Conservation (phyloP, 192 early-diverging fungal genomes). For the Allomyces macrogynus region DNA sequence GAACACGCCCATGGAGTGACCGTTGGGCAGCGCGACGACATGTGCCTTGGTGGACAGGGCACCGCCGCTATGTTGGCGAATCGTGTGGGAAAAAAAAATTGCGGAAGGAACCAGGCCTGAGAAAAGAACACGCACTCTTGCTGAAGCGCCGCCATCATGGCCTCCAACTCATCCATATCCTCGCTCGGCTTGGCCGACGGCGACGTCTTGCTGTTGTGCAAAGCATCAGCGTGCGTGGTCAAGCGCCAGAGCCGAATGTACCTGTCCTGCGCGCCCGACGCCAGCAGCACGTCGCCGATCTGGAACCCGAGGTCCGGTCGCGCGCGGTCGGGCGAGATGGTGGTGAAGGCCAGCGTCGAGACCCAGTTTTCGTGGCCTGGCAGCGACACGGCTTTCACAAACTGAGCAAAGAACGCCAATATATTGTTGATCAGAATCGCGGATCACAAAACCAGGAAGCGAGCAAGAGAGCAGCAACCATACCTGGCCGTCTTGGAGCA, state of each 20-base stretch:
- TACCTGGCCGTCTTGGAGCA: neutral
- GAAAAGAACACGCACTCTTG: too few relatives aligned
- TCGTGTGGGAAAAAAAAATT: neutral
- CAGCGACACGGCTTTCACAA: slow-evolving; percentile 38
- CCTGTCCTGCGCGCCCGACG: slow-evolving; percentile 75
- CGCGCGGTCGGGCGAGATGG: slow-evolving; percentile 21
- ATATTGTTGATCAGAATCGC: neutral
- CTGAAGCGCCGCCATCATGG: neutral
- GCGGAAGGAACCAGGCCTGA: too few relatives aligned
- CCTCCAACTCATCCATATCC: neutral
- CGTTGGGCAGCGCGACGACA: neutral
- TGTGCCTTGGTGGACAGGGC: neutral
- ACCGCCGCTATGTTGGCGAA: too few relatives aligned
- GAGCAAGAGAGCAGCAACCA: slow-evolving; percentile 1
- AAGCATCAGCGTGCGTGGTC: neutral
- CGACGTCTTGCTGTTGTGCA: neutral
- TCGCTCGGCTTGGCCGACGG: neutral
- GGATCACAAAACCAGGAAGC: neutral
- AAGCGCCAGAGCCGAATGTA: slow-evolving; percentile 72
- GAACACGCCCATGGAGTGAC: slow-evolving; percentile 18
- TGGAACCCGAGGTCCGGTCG: slow-evolving; percentile 22
- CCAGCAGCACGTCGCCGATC: slow-evolving; percentile 66
- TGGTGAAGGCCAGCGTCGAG: slow-evolving; percentile 50
- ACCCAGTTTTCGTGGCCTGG: slow-evolving; percentile 92
- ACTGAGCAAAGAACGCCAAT: slow-evolving; percentile 17